Conservation (phyloP, 768 basidiomycete genomes). For the Russula griseocarnosa region DNA sequence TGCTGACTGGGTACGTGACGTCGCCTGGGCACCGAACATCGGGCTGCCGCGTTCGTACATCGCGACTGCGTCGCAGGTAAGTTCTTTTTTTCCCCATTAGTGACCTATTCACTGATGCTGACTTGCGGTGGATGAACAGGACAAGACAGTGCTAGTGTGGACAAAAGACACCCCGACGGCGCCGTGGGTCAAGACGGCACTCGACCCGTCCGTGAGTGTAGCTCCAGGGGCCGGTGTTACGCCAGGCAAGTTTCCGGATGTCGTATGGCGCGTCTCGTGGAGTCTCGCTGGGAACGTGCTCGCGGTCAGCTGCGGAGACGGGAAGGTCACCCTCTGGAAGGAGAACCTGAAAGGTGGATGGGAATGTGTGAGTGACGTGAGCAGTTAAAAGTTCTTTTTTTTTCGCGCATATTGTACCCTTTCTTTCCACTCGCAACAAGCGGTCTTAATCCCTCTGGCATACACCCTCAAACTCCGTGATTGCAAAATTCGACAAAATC, state of each 20-base stretch:
- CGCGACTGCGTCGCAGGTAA: slow-evolving; percentile 86
- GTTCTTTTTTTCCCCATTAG: slow-evolving; percentile 20
- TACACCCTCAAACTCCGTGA: background rate
- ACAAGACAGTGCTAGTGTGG: slow-evolving; percentile 89
- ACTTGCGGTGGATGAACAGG: slow-evolving; percentile 36
- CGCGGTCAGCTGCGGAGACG: slow-evolving; percentile 95
- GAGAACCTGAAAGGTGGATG: slow-evolving; percentile 92
- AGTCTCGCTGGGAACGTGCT: slow-evolving; percentile 93
- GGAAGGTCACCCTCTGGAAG: slow-evolving; percentile 98
- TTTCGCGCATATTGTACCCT: slow-evolving; percentile 16
- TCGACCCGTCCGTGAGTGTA: slow-evolving; percentile 62
- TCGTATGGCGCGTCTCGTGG: slow-evolving; percentile 99
- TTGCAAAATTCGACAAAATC: background rate
- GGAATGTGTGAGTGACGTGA: slow-evolving; percentile 97
- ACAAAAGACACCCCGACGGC: slow-evolving; percentile 73
- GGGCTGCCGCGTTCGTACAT: slow-evolving; percentile 93
- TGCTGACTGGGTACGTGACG: slow-evolving; percentile 96
- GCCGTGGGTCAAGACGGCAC: slow-evolving; percentile 74
- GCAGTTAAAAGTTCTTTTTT: slow-evolving; percentile 49
- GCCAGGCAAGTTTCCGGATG: slow-evolving; percentile 88
- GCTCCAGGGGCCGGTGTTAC: slow-evolving; percentile 43
- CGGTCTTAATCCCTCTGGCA: background rate
- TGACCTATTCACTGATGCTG: background rate
- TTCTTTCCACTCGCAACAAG: slow-evolving; percentile 7
- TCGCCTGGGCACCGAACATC: slow-evolving; percentile 98